Evolutionary conservation across 176 grass and related monocot species (phyloP).

Genomic region (Melocanna baccifera): DNA sequence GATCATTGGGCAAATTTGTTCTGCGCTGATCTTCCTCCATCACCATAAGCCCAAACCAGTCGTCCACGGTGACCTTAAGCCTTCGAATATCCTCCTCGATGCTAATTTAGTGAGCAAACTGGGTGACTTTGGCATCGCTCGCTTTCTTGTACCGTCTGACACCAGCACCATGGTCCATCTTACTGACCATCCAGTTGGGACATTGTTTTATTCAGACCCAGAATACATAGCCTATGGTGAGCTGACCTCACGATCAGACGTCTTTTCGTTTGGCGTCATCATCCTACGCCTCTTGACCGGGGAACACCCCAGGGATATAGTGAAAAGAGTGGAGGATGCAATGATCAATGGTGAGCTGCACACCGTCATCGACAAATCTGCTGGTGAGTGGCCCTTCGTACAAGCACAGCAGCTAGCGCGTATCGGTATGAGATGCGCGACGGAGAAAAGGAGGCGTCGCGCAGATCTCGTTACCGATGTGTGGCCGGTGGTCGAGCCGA

Average conservation of each 20-base stretch:
- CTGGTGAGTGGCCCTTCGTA: constrained; percentile 53
- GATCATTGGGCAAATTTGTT: constrained; percentile 54
- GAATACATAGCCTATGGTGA: constrained; percentile 41
- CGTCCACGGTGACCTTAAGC: constrained; percentile 62
- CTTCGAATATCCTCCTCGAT: constrained; percentile 64
- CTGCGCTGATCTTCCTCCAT: constrained; percentile 62
- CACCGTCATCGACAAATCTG: constrained; percentile 48
- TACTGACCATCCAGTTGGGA: constrained; percentile 43
- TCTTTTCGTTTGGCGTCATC: constrained; percentile 55
- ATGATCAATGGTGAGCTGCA: constrained; percentile 29
- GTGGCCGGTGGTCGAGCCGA: constrained; percentile 35
- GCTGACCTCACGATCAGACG: constrained; percentile 41
- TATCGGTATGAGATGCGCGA: constrained; percentile 36
- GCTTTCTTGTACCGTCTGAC: constrained; percentile 23
- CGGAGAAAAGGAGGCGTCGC: constrained; percentile 29
- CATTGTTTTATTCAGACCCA: constrained; percentile 53
- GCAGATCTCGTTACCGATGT: constrained; percentile 39
- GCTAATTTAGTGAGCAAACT: constrained; percentile 56
- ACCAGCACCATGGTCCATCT: constrained; percentile 45
- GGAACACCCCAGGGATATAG: constrained; percentile 28
- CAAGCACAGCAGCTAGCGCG: constrained; percentile 49
- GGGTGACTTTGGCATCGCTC: constrained; percentile 50
- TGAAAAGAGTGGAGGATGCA: constrained; percentile 32
- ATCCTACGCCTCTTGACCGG: constrained; percentile 54
- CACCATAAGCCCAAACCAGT: constrained; percentile 45